Percentiles rank a stretch among this genome's conserved stretches.
Evolutionary conservation across 257 asterid species (phyloP).

Genomic region (Solanum bulbocastanum): DNA sequence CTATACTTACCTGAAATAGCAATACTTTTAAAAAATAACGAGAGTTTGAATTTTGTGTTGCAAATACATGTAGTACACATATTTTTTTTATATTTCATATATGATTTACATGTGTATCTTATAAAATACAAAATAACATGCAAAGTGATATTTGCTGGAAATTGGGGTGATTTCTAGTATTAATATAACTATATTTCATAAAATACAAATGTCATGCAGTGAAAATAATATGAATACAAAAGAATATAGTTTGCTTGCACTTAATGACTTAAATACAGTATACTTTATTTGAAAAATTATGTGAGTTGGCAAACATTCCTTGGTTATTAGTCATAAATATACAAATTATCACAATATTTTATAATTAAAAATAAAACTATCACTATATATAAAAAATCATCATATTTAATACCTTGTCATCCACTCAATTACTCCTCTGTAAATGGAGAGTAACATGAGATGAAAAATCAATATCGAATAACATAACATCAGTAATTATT

Average conservation of each 20-base stretch:
- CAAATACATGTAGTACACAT: background rate
- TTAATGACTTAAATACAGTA: too few relatives aligned
- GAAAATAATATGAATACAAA: background rate
- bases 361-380: too few relatives aligned
- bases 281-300: too few relatives aligned
- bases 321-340: too few relatives aligned
- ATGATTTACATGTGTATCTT: background rate
- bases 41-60: background rate
- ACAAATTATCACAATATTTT: background rate
- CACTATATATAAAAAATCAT: background rate
- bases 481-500: background rate
- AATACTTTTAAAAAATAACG: background rate
- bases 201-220: background rate
- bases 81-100: background rate
- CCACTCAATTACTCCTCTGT: background rate
- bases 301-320: too few relatives aligned
- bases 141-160: background rate
- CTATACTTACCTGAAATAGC: background rate
- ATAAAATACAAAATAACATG: background rate
- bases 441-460: background rate
- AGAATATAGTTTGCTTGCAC: too few relatives aligned
- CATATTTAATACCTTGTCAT: background rate
- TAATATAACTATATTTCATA: too few relatives aligned
- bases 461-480: background rate
- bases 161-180: background rate